These are phyloP conservation scores for Solanum chacoense DNA, from an alignment of 305 asterid species.

Conservation along the genomic window DNA sequence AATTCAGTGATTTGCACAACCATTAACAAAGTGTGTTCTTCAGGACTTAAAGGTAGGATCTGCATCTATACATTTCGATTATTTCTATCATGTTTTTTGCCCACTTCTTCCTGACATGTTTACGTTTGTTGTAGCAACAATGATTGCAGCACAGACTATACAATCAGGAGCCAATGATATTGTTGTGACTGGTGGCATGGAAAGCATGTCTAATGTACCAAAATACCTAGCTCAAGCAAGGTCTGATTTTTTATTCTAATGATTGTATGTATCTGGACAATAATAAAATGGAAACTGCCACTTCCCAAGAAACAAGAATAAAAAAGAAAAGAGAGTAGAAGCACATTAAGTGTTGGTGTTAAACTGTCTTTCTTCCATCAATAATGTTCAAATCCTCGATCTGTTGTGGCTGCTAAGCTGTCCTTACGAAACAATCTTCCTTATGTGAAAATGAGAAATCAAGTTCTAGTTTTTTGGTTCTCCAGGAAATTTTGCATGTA, in stretches of 20 bases:
- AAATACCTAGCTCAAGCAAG: conserved; percentile 69
- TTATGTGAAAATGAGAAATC: background rate
- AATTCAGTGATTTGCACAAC: conserved; percentile 79
- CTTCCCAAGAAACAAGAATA: background rate
- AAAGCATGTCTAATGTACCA: conserved; percentile 96
- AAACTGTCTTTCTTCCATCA: background rate
- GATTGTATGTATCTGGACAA: background rate
- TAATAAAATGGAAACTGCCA: background rate
- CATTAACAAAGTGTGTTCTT: conserved; percentile 85
- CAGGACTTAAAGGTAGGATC: conserved; percentile 86
- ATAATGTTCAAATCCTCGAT: background rate
- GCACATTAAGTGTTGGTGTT: too few relatives aligned
- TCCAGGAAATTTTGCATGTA: background rate
- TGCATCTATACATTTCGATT: background rate
- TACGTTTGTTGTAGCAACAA: conserved; percentile 39
- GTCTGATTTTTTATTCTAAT: conserved; percentile 25
- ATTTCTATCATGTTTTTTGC: background rate
- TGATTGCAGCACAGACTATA: conserved; percentile 89
- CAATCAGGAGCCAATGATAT: conserved; percentile 65
- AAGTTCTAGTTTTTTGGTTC: background rate
- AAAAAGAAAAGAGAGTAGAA: background rate
- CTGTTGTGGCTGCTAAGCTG: background rate
- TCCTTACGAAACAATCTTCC: background rate
- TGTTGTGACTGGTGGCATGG: conserved; percentile 95
- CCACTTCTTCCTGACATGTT: conserved; percentile 4